These are phyloP conservation scores for Colletotrichum acutatum DNA, from an alignment of 2,329 filamentous ascomycete species.

Conservation along the genomic window DNA sequence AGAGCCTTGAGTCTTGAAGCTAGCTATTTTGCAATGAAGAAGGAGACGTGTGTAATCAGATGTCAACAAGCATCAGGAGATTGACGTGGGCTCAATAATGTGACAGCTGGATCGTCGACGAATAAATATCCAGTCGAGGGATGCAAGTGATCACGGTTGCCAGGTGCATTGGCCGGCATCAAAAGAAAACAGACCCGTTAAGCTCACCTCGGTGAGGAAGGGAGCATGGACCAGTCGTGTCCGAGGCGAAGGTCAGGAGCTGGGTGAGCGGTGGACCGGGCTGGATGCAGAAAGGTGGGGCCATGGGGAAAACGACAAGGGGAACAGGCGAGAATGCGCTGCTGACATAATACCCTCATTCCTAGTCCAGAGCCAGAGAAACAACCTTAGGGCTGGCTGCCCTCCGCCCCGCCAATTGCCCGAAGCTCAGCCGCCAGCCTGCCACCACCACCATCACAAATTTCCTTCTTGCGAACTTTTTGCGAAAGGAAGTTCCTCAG, in stretches of 20 bases:
- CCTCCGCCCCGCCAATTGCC: conserved; percentile 50
- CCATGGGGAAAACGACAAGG: too few relatives aligned
- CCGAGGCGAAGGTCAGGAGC: not conserved
- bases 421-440: conserved; percentile 46
- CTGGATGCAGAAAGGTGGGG: not conserved
- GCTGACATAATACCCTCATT: not conserved
- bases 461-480: conserved; percentile 39
- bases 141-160: not conserved
- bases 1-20: not conserved
- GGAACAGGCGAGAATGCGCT: not conserved
- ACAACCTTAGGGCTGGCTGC: conserved; percentile 53
- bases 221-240: not conserved
- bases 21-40: too few relatives aligned
- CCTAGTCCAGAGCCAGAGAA: not conserved
- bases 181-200: not conserved
- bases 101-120: not conserved
- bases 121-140: not conserved
- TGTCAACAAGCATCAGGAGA: not conserved
- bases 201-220: not conserved
- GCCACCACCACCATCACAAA: conserved; percentile 52
- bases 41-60: too few relatives aligned
- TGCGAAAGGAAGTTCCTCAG: conserved; percentile 46
- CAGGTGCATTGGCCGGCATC: not conserved
- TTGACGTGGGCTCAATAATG: not conserved
- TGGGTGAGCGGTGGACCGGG: not conserved